Conservation (phyloP, 176 grass and related monocot genomes). For the bread wheat (Triticum aestivum) region IWGSC_CS_RefSeq_v2.1 NC_057796.1:346079201-346079700, state of each 20-base stretch:
- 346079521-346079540: constrained; percentile 44
- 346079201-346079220: constrained; percentile 18
- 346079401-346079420: constrained; percentile 34
- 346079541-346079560: constrained; percentile 58
- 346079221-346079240: constrained; percentile 2
- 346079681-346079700: constrained; percentile 10
- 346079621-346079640: constrained; percentile 37
- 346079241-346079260: constrained; percentile 39
- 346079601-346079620: constrained; percentile 32
- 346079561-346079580: constrained; percentile 22
- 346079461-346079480: background rate
- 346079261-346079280: constrained; percentile 46
- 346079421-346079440: constrained; percentile 20
- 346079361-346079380: constrained; percentile 62
- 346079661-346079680: constrained; percentile 11
- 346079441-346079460: background rate
- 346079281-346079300: constrained; percentile 39
- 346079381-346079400: constrained; percentile 37
- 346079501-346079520: constrained; percentile 35
- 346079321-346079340: constrained; percentile 43
- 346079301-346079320: constrained; percentile 51
- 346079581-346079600: constrained; percentile 5
- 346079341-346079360: constrained; percentile 46
- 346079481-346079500: constrained; percentile 23
- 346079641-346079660: constrained; percentile 37